phyloP scores from a whole-genome alignment of 2,329 filamentous ascomycete species.

The Apiospora rasikravindrae region DNA sequence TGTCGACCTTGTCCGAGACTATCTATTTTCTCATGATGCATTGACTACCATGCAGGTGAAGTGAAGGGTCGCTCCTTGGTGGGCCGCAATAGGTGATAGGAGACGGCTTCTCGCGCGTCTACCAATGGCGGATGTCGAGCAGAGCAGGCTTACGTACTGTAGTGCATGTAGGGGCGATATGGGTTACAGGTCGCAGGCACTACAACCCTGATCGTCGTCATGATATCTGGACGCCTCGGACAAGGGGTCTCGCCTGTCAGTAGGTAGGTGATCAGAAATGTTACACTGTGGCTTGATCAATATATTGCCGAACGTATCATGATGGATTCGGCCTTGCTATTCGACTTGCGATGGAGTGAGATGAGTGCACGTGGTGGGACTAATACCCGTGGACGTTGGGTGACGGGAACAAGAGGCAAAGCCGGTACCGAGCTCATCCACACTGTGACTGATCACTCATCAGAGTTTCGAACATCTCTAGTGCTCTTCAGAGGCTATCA shows the following conservation, averaged over 20 bases:
- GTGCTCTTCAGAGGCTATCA: not conserved
- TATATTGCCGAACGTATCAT: slow-evolving; percentile 1
- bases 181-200: slow-evolving; percentile 15
- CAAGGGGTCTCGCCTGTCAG: slow-evolving; percentile 12
- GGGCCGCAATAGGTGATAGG: slow-evolving; percentile 14
- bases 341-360: slow-evolving; percentile 5
- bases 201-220: slow-evolving; percentile 16
- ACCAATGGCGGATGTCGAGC: slow-evolving; percentile 5
- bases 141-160: slow-evolving; percentile 15
- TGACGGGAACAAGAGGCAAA: not conserved
- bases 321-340: not conserved
- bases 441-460: not conserved
- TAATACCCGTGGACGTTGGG: not conserved
- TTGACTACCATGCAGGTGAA: slow-evolving; percentile 9
- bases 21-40: not conserved
- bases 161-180: slow-evolving; percentile 11
- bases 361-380: not conserved
- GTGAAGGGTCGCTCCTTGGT: slow-evolving; percentile 14
- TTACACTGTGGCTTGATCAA: not conserved
- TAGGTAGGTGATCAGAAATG: not conserved
- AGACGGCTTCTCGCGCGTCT: slow-evolving; percentile 5
- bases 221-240: slow-evolving; percentile 1
- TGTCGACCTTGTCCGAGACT: slow-evolving; percentile 8
- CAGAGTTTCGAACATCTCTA: not conserved
- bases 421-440: not conserved